A percentile compares a stretch with the other conserved stretches of the same genome.
Evolutionary conservation across 2,329 filamentous ascomycete species (phyloP).

Genomic region (Aspergillus quadricinctus): DNA sequence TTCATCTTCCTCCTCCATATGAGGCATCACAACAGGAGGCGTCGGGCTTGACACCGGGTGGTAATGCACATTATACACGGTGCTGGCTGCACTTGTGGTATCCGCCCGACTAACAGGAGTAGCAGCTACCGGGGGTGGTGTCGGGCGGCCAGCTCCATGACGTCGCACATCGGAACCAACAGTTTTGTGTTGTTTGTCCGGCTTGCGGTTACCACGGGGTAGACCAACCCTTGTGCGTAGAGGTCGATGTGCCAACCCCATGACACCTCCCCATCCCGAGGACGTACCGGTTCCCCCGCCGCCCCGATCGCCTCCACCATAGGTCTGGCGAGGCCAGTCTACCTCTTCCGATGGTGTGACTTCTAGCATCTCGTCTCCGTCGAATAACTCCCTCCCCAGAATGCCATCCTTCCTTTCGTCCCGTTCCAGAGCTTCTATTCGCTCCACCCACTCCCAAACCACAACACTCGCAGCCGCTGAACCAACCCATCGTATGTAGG

Average conservation of each 20-base stretch:
- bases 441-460: conserved; percentile 96
- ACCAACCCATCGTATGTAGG: conserved; percentile 95
- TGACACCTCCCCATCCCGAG: conserved; percentile 38
- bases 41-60: conserved; percentile 51
- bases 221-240: conserved; percentile 31
- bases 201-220: conserved; percentile 20
- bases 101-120: conserved; percentile 59
- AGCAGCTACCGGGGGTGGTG: conserved; percentile 45
- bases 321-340: conserved; percentile 40
- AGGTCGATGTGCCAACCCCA: conserved; percentile 33
- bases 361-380: conserved; percentile 89
- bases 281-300: conserved; percentile 32
- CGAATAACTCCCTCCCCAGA: conserved; percentile 82
- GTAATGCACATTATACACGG: conserved; percentile 61
- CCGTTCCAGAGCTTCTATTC: conserved; percentile 85
- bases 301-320: conserved; percentile 36
- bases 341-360: conserved; percentile 56
- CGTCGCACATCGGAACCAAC: conserved; percentile 9
- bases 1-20: conserved; percentile 31
- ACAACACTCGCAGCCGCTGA: conserved; percentile 92
- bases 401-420: conserved; percentile 95
- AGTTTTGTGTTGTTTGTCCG: conserved; percentile 12
- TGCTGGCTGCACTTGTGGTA: conserved; percentile 59
- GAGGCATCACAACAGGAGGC: conserved; percentile 35
- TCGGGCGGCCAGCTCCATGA: conserved; percentile 25